These are phyloP conservation scores for Symbiodinium natans DNA, from an alignment of 73 alveolate species.

Conservation along the genomic window DNA sequence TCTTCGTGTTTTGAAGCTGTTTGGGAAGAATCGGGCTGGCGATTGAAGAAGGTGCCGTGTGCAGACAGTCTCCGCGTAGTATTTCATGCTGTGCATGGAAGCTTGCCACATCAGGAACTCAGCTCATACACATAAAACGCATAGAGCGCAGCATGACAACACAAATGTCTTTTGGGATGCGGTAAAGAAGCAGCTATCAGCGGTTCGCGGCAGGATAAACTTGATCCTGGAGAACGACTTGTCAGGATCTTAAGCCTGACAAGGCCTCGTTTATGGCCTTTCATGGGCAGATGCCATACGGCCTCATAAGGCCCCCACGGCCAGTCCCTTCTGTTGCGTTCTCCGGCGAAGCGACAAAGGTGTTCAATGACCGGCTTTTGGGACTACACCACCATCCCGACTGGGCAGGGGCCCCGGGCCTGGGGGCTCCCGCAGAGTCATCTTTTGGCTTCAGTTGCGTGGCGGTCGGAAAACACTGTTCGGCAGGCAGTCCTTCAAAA, in stretches of 20 bases:
- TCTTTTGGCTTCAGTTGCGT: neutral
- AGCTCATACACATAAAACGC: no score
- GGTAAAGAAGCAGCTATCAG: no score
- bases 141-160: no score
- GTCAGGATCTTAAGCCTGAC: neutral
- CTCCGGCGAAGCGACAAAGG: constrained; percentile 9
- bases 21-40: neutral
- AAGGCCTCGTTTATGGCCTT: no score
- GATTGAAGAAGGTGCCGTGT: neutral
- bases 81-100: no score
- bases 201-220: constrained; percentile 73
- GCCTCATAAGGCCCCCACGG: no score
- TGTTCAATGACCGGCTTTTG: constrained; percentile 71
- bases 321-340: no score
- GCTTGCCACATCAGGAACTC: no score
- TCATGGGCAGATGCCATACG: no score
- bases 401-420: constrained; percentile 3
- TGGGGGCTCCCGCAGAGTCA: neutral
- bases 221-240: constrained; percentile 41
- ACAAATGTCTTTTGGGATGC: no score
- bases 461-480: neutral
- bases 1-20: neutral
- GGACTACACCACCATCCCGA: constrained; percentile 69
- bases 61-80: neutral
- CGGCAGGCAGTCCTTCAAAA: constrained; percentile 48